phyloP scores from a whole-genome alignment of 306 rosid genomes.

The Astragalus membranaceus region DNA sequence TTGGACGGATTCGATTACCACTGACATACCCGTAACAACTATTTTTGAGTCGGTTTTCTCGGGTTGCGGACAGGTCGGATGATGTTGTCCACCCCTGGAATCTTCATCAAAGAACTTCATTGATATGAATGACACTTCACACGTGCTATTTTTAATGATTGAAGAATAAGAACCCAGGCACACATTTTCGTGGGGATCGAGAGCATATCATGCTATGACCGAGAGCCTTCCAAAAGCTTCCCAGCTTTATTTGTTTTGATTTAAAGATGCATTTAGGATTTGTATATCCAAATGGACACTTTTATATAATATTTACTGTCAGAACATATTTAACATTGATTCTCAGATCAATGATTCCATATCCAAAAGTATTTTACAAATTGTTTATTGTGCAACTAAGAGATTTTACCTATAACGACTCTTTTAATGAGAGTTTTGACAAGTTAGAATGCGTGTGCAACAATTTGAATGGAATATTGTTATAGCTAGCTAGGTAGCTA shows the following conservation, averaged over 20 bases:
- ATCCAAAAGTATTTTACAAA: not conserved
- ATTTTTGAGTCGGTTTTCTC: too few relatives aligned
- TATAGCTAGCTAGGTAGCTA: too few relatives aligned
- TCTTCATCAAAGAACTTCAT: constrained; percentile 8
- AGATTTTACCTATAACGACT: not conserved
- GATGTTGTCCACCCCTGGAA: too few relatives aligned
- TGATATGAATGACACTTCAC: constrained; percentile 20
- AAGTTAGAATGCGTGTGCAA: not conserved
- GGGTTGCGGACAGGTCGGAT: too few relatives aligned
- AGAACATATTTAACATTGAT: not conserved
- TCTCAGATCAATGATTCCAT: constrained; percentile 22
- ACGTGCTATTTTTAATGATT: constrained; percentile 32
- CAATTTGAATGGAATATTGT: too few relatives aligned
- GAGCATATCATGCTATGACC: constrained; percentile 22
- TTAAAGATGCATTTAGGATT: constrained; percentile 26
- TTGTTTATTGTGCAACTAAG: not conserved
- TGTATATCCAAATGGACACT: constrained; percentile 23
- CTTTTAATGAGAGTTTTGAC: not conserved
- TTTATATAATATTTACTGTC: constrained; percentile 14
- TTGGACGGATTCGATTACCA: too few relatives aligned
- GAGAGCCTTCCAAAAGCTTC: constrained; percentile 17
- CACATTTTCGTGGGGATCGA: constrained; percentile 7
- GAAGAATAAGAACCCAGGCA: constrained; percentile 35
- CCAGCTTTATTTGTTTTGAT: constrained; percentile 11
- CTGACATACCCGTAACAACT: too few relatives aligned